phyloP scores from a whole-genome alignment of 805 yeast species.

The Saccharomycopsis capsularis region DNA sequence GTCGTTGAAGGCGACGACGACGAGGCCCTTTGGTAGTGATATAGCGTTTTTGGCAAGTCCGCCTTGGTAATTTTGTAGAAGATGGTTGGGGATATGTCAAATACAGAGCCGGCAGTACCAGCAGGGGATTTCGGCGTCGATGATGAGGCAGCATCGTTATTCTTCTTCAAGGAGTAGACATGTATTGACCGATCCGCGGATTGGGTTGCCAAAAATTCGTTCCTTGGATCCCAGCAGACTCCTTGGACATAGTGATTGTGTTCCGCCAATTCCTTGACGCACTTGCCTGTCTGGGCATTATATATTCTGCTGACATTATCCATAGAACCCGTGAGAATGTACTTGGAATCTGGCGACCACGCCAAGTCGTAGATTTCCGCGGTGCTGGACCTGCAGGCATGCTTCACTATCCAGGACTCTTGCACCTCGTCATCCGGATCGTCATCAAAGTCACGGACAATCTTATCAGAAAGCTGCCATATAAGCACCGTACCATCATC shows the following conservation, averaged over 20 bases:
- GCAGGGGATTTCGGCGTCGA: background rate
- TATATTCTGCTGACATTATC: conserved; percentile 76
- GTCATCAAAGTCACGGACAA: conserved; percentile 54
- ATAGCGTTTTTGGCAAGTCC: conserved; percentile 41
- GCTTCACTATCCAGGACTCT: conserved; percentile 70
- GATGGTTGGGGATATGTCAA: conserved; percentile 35
- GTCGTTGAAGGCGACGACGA: too few species aligned
- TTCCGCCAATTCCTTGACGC: conserved; percentile 54
- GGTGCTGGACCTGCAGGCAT: conserved; percentile 49
- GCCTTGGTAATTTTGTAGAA: conserved; percentile 47
- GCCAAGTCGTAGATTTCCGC: conserved; percentile 85
- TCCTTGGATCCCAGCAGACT: conserved; percentile 88
- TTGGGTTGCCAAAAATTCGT: conserved; percentile 74
- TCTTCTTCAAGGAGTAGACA: conserved; percentile 44
- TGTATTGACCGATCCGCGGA: conserved; percentile 82
- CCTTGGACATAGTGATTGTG: conserved; percentile 94
- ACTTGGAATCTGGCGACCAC: conserved; percentile 84
- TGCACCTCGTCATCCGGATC: conserved; percentile 37
- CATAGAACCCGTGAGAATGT: conserved; percentile 84
- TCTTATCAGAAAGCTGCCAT: conserved; percentile 58
- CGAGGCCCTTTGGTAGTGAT: background rate
- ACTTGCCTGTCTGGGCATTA: conserved; percentile 47
- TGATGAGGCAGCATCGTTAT: conserved; percentile 24
- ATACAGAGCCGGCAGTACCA: conserved; percentile 8
- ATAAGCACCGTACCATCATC: conserved; percentile 87